Percentiles rank a stretch among this genome's conserved stretches.
phyloP scores from a whole-genome alignment of 805 yeast genomes.

The Kluyveromyces starmeri region DNA sequence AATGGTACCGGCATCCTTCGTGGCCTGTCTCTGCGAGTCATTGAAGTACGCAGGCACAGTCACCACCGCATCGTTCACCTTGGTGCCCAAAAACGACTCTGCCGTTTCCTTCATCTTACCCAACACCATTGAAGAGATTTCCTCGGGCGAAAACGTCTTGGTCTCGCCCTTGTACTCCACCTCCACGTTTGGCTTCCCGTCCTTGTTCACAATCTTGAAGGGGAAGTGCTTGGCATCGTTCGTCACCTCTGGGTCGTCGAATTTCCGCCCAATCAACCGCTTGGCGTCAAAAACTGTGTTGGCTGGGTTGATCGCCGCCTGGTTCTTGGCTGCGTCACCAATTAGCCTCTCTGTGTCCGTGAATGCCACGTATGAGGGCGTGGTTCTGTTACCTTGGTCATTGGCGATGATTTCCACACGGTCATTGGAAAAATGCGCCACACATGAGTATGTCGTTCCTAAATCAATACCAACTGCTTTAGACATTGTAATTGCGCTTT shows the following conservation, averaged over 20 bases:
- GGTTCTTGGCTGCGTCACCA: conserved; percentile 97
- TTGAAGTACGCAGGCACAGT: conserved; percentile 97
- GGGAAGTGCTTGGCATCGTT: conserved; percentile 81
- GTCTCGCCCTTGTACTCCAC: conserved; percentile 80
- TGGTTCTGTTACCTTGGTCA: conserved; percentile 97
- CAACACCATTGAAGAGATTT: conserved; percentile 87
- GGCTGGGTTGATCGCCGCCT: conserved; percentile 86
- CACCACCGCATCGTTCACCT: conserved; percentile 83
- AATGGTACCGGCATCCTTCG: conserved; percentile 95
- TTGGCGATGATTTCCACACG: conserved; percentile 93
- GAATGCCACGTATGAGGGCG: conserved; percentile 94
- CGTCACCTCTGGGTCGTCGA: conserved; percentile 68
- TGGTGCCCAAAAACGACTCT: conserved; percentile 74
- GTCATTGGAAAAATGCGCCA: conserved; percentile 87
- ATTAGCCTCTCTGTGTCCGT: conserved; percentile 87
- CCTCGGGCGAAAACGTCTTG: conserved; percentile 87
- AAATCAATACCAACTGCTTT: conserved; percentile 67
- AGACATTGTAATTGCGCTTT: conserved; percentile 35
- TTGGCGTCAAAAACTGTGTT: conserved; percentile 90
- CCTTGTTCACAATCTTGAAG: conserved; percentile 64
- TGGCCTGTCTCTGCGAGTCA: conserved; percentile 97
- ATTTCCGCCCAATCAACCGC: conserved; percentile 89
- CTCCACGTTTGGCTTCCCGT: conserved; percentile 71
- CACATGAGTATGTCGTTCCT: conserved; percentile 92
- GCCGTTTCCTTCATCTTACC: conserved; percentile 88